Evolutionary conservation across 495 filamentous ascomycete genomes (phyloP).

Genomic region (Aspergillus sclerotiicarbonarius): DNA sequence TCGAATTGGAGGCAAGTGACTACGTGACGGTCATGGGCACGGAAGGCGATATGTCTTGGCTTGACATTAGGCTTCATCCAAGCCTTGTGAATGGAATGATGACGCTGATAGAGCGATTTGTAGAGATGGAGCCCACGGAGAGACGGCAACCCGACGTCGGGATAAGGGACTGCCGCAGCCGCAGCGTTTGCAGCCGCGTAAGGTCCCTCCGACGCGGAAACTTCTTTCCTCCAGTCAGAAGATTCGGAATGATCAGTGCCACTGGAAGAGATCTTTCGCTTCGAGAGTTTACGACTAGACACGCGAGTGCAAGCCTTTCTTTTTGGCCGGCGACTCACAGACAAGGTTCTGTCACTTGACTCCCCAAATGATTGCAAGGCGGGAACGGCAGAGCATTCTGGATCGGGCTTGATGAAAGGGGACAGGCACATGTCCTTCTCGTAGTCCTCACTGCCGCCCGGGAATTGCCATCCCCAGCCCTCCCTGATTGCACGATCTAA

Average conservation of each 20-base stretch:
- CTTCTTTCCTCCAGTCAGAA: slow-evolving; percentile 42
- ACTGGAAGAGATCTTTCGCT: slow-evolving; percentile 53
- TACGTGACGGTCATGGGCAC: slow-evolving; percentile 91
- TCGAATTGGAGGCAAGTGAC: slow-evolving; percentile 98
- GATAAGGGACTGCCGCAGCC: slow-evolving; percentile 74
- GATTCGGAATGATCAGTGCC: slow-evolving; percentile 36
- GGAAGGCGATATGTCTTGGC: slow-evolving; percentile 93
- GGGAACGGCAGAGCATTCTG: slow-evolving; percentile 37
- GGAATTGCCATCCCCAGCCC: slow-evolving; percentile 99
- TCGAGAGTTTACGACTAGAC: slow-evolving; percentile 50
- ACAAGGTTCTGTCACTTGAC: slow-evolving; percentile 27
- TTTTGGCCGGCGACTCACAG: slow-evolving; percentile 45
- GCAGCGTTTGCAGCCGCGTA: slow-evolving; percentile 83
- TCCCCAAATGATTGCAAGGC: slow-evolving; percentile 23
- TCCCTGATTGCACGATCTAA: slow-evolving; percentile 81
- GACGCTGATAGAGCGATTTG: slow-evolving; percentile 93
- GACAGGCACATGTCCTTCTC: slow-evolving; percentile 73
- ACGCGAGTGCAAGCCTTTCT: slow-evolving; percentile 50
- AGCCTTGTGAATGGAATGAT: slow-evolving; percentile 80
- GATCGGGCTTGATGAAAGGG: slow-evolving; percentile 44
- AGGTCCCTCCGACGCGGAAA: slow-evolving; percentile 66
- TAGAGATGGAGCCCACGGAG: slow-evolving; percentile 84
- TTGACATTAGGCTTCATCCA: slow-evolving; percentile 86
- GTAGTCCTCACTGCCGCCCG: slow-evolving; percentile 66
- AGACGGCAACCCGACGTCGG: slow-evolving; percentile 72